Evolutionary conservation across 108 stramenopile species (phyloP), one percentile per base, ranked within the genome.

Genomic region (Pelagomonas calceolata): DNA sequence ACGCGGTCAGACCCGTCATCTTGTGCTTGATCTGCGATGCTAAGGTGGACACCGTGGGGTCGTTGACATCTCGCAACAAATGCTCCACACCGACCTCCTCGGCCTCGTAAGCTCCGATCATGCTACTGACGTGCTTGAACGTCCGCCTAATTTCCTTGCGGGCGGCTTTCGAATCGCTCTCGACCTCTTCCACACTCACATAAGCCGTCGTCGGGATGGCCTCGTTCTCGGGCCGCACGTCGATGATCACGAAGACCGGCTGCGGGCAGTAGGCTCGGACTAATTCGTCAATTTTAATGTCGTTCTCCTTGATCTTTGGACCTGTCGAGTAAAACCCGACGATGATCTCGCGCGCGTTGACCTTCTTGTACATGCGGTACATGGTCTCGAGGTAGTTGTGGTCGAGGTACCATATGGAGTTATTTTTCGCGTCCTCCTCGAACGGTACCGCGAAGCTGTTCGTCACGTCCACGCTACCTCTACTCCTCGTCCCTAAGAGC

Each of bases 21-120:
- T 99, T 99, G 68, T 90, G 90, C 87, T 94, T 89, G 80, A 99
- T 90, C 63, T 92, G 81, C 46, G 85, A 85, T 60, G 95, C 92
- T 17, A 99, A 90, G 32, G 91, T 94, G 46, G 83, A 85, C 16
- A 95, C 89, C n/a, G 95, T 94, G 17, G 98, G 98, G 82, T 99
- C 98, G 76, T 99, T 99, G 80, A 99, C 95, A 75, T 99, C 98
- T 63, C 98, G 91, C 71, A 99, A 75, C 67, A 99, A 85, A 83
- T 99, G 98, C 78, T 97, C 98, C 33, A 99, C 98, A 32, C 96
- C 98, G 30, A 99, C 92, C 82, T 95, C 98, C 84, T 98, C 98
- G 31, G 95, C 91, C 81, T 98, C 98, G 69, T 88, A 74, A 35
- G 95, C 95, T 34, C 94, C 97, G 77, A 99, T 92, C 69, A 83